Base-by-base conservation (phyloP, 805 yeast species). In the Saccharomycopsis synnaedendra region DNA sequence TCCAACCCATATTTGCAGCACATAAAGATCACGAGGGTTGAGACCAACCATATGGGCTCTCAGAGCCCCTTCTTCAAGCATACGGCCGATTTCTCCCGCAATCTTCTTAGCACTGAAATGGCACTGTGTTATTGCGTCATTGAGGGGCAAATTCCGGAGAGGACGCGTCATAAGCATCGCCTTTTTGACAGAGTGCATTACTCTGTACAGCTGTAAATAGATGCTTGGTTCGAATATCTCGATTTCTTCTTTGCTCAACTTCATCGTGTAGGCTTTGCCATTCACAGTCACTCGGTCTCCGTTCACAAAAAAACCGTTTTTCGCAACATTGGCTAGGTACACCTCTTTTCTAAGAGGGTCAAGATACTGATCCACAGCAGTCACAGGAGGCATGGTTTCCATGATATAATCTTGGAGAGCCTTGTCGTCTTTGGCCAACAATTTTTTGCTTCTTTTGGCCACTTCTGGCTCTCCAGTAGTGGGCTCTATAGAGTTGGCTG, bases 1-100 rank as follows among this genome's bases (percentile, higher is more conserved):
- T 39, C 96, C 97, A 31, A 80, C 80, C 97, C 97, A 90, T 50
- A 88, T 77, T 59, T 85, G 85, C 41, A 81, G 76, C 48, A 90
- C 74, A 57, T 82, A 85, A 40, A 88, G 62, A 37, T 74, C 74
- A 50, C 81, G 75, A 29, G 78, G 74, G 52, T 80, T 65, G 52
- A 83, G 64, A 3, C 80, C 78, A 54, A 82, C 63, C 38, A 66
- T 68, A 49, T 74, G 67, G 28, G 89, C 87, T 58, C 85, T 87
- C 42, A 75, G 71, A 34, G 85, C 58, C 6, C 94, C 95, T 7
- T 76, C 69, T 58, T 80, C 78, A 53, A 90, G 71, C 64, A 89
- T 66, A 53, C 78, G 83, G 45, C 80, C 89, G 47, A 88, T 72
- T 54, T 88, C 95, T 48, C 81, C 73, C 33, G 94, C 76, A 64